These are phyloP conservation scores for Phialophora chinensis DNA, from an alignment of 2,329 filamentous ascomycete species.

Conservation along the genomic window DNA sequence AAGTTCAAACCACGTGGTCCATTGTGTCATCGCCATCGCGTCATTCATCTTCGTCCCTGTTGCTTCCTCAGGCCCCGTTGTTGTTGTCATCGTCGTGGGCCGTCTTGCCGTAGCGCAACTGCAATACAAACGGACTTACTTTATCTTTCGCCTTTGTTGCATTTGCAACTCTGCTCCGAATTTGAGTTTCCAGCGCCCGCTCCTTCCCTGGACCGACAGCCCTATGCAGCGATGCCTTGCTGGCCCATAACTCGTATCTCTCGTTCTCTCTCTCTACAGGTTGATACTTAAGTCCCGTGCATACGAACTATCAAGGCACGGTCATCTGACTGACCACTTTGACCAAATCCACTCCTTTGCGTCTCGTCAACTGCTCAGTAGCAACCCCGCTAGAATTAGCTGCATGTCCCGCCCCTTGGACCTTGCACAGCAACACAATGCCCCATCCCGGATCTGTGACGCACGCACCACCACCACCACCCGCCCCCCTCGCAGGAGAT, in stretches of 20 bases:
- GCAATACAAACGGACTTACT: not conserved
- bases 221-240: not conserved
- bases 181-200: not conserved
- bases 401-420: not conserved
- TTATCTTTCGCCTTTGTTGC: not conserved
- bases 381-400: constrained; percentile 14
- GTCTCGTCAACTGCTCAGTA: not conserved
- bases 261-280: not conserved
- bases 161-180: not conserved
- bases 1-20: not conserved
- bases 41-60: not conserved
- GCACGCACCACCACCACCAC: not conserved
- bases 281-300: constrained; percentile 5
- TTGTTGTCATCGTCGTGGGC: not conserved
- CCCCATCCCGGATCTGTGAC: constrained; percentile 9
- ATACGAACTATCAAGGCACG: not conserved
- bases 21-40: not conserved
- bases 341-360: not conserved
- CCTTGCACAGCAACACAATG: constrained; percentile 4
- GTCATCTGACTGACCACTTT: not conserved
- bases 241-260: not conserved
- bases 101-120: not conserved
- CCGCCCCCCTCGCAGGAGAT: not conserved
- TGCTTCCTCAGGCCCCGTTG: too few relatives aligned
- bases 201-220: not conserved